Evolutionary conservation across 192 early-diverging fungal genomes (phyloP).

Genomic region (Linderina pennispora): DNA sequence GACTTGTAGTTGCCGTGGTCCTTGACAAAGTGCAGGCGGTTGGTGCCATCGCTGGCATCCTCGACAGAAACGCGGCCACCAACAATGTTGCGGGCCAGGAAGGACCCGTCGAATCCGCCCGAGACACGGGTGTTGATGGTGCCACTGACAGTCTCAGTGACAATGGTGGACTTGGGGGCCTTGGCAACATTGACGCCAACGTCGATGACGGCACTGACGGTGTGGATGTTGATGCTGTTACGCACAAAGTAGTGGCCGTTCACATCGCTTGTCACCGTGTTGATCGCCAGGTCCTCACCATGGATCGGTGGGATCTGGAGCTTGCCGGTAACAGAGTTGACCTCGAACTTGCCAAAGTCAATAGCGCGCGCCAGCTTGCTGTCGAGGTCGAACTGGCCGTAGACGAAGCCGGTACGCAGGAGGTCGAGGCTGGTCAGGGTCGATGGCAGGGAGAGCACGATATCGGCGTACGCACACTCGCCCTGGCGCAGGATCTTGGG

Average conservation of each 20-base stretch:
- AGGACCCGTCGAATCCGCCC: conserved; percentile 38
- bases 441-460: conserved; percentile 30
- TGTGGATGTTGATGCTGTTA: conserved; percentile 18
- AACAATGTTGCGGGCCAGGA: conserved; percentile 24
- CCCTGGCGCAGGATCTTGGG: conserved; percentile 32
- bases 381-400: conserved; percentile 35
- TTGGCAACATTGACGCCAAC: conserved; percentile 32
- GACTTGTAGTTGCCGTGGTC: conserved; percentile 24
- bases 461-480: conserved; percentile 36
- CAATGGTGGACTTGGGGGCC: conserved; percentile 25
- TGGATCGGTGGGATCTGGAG: conserved; percentile 26
- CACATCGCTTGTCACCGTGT: conserved; percentile 30
- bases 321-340: conserved; percentile 26
- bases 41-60: conserved; percentile 39
- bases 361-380: conserved; percentile 21
- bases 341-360: conserved; percentile 33
- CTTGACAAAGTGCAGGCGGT: conserved; percentile 47
- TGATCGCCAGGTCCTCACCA: conserved; percentile 20
- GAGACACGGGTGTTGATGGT: conserved; percentile 24
- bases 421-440: conserved; percentile 9
- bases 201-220: conserved; percentile 32
- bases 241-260: conserved; percentile 25
- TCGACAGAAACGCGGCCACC: conserved; percentile 32
- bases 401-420: conserved; percentile 30
- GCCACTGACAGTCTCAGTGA: conserved; percentile 31